Base-by-base conservation (phyloP, 371 early-diverging fungal species). In the Gilbertella persicaria region DNA sequence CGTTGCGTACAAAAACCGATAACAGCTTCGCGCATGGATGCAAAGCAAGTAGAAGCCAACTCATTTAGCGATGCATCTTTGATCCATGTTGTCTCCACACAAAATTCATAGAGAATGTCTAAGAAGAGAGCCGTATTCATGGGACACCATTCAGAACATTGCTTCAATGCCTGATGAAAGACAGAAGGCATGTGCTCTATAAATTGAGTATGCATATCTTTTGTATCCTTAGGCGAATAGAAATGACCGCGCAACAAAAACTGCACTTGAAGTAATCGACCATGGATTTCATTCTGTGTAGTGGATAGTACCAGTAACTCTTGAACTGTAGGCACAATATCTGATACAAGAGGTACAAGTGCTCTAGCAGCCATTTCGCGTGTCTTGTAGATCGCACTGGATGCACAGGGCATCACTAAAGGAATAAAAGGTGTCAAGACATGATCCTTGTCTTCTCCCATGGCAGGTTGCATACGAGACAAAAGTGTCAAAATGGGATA, bases 301-400 rank as follows among this genome's bases (percentile, higher is more conserved):
- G 55, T 41, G 9, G 58, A 45, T 17, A 64, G 46, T 12, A 47
- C 29, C 21, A 71, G 16, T 3, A 80, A 28, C 25, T 68, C 55
- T 26, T 41, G 37, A 9, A 83, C 62, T 9, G 69, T 71, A 19
- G 60, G 57, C 7, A 83, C 58, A 14, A 89, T 55, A 36, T 84
- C 75, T 17, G 59, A 29, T 3, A 94, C 70, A 54, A 94, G 60
- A 2, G 94, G 85, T 1, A 87, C 89, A 21, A 89, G 66, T 0
- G 94, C 93, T 29, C 91, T 77, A 0, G 92, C 91, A 0, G 94
- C 86, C 85, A 94, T 91, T 58, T 92, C 94, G 41, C 94, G 78
- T 0, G 89, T 91, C 74, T 89, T 91, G 69, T 77, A 90, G 35
- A 92, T 87, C 0, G 89, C 79, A 33, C 89, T 84, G 6, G 78